phyloP scores from a whole-genome alignment of 139 green algal species.

The Chlamydomonas asymmetrica region DNA sequence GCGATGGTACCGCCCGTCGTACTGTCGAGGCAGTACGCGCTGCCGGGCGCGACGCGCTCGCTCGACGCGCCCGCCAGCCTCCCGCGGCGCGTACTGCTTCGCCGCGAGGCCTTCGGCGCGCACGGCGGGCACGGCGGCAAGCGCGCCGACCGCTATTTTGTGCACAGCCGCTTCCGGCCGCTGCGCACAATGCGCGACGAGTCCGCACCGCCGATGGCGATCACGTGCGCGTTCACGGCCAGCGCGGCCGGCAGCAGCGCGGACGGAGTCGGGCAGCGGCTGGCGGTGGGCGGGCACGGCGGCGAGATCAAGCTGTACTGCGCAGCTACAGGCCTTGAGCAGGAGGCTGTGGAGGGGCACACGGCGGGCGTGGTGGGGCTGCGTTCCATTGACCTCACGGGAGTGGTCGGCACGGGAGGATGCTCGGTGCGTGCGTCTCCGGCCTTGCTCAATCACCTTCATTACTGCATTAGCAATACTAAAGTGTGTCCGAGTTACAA shows the following conservation, averaged over 20 bases:
- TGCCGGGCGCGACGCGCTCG: constrained; percentile 42
- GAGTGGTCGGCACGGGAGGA: too few species aligned
- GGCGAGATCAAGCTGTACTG: constrained; percentile 44
- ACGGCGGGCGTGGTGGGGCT: too few species aligned
- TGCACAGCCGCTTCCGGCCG: constrained; percentile 68
- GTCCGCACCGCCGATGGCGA: too few species aligned
- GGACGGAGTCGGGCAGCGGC: constrained; percentile 34
- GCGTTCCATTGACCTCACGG: too few species aligned
- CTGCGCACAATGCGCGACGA: constrained; percentile 60
- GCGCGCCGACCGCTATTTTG: constrained; percentile 39
- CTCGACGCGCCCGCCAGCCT: constrained; percentile 62
- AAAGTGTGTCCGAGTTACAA: too few species aligned
- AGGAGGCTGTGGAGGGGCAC: neutral
- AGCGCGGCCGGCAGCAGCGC: too few species aligned
- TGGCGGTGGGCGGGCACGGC: constrained; percentile 50
- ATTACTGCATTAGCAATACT: too few species aligned
- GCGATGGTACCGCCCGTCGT: constrained; percentile 69
- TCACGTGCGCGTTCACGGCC: too few species aligned
- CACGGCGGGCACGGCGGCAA: constrained; percentile 54
- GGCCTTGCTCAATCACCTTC: too few species aligned
- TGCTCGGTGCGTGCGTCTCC: too few species aligned
- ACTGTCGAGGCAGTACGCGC: constrained; percentile 48
- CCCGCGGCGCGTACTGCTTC: constrained; percentile 26
- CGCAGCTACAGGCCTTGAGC: neutral
- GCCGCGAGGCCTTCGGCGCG: constrained; percentile 33